Evolutionary conservation across 2,329 filamentous ascomycete species (phyloP).

Genomic region (Nemania serpens): DNA sequence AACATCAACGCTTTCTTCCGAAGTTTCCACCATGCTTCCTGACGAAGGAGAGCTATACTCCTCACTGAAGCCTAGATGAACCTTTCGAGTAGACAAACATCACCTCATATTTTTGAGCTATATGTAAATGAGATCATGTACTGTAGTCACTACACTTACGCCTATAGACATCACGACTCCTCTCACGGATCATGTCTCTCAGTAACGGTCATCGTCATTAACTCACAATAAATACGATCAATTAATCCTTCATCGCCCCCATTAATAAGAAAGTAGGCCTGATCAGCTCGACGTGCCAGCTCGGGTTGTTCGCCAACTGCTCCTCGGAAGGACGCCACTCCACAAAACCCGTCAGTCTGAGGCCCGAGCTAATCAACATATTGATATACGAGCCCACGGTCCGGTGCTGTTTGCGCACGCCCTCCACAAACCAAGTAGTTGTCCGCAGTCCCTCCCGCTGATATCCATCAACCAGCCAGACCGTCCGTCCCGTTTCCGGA

Average conservation of each 20-base stretch:
- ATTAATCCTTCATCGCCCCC: conserved; percentile 22
- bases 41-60: no score
- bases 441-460: conserved; percentile 47
- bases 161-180: no score
- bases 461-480: conserved; percentile 51
- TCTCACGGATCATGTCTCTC: no score
- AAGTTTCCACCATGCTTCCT: no score
- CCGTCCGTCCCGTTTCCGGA: conserved; percentile 39
- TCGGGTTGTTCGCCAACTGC: conserved; percentile 24
- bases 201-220: background rate
- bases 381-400: conserved; percentile 49
- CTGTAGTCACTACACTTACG: no score
- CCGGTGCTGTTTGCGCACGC: conserved; percentile 49
- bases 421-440: conserved; percentile 49
- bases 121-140: no score
- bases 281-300: conserved; percentile 26
- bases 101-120: no score
- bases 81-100: no score
- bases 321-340: conserved; percentile 43
- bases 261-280: conserved; percentile 35
- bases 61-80: no score
- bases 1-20: no score
- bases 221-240: background rate
- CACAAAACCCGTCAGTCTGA: conserved; percentile 46
- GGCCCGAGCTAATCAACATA: conserved; percentile 43